Percentiles rank a stretch among this genome's conserved stretches.
phyloP scores from a whole-genome alignment of 2,329 filamentous ascomycete species.

The Cercospora brassicicola region DNA sequence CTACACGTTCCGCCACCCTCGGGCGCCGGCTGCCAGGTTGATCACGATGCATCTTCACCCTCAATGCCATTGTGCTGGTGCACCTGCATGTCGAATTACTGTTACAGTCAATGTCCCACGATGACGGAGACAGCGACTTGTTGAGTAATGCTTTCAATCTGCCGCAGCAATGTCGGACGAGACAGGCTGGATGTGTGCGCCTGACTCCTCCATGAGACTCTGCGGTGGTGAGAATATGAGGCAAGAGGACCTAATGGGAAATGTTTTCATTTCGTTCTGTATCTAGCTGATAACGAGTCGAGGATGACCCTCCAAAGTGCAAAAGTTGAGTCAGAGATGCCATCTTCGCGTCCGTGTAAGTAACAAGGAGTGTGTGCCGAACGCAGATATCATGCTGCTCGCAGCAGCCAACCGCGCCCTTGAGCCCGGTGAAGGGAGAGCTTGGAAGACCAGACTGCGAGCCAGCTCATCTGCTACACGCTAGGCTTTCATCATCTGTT shows the following conservation, averaged over 20 bases:
- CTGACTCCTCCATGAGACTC: constrained; percentile 25
- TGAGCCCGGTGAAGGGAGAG: constrained; percentile 88
- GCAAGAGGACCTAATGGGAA: neutral
- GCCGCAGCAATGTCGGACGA: constrained; percentile 33
- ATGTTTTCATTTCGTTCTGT: neutral
- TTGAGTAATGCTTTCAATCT: constrained; percentile 34
- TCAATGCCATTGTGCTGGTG: neutral
- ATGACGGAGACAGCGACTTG: constrained; percentile 33
- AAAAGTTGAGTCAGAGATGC: constrained; percentile 79
- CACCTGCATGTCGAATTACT: constrained; percentile 17
- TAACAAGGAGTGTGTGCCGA: constrained; percentile 99
- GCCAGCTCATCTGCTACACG: constrained; percentile 89
- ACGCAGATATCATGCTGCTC: constrained; percentile 94
- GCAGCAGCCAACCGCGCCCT: constrained; percentile 73
- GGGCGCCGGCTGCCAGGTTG: neutral
- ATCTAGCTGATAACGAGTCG: neutral
- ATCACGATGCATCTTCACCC: neutral
- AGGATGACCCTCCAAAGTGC: constrained; percentile 15
- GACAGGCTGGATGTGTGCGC: constrained; percentile 23
- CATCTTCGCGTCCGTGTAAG: constrained; percentile 88
- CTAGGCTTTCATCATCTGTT: constrained; percentile 99
- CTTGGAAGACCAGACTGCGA: constrained; percentile 62
- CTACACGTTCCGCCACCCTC: neutral
- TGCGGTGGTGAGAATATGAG: constrained; percentile 9
- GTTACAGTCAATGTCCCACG: constrained; percentile 38